phyloP scores from a whole-genome alignment of 1,284 basidiomycete genomes.

The Boletus sp. region DNA sequence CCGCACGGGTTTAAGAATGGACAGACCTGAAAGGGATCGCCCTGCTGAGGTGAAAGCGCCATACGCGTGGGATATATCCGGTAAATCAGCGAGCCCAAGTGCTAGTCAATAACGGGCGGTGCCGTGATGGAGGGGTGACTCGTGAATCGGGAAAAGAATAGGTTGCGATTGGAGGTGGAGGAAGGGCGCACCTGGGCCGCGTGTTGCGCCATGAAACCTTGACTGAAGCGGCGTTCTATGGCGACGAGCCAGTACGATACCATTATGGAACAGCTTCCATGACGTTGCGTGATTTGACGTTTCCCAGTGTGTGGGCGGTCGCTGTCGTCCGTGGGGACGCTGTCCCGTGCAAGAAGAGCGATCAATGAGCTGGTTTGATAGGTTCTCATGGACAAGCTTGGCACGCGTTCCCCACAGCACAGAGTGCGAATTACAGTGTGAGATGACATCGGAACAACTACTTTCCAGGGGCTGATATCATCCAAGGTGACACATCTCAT shows the following conservation, averaged over 20 bases:
- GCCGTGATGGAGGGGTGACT: constrained; percentile 25
- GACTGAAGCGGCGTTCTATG: constrained; percentile 36
- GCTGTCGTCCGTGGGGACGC: constrained; percentile 27
- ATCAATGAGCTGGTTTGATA: no score
- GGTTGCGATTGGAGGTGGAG: constrained; percentile 28
- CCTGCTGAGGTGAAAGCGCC: constrained; percentile 19
- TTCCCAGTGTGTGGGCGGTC: constrained; percentile 24
- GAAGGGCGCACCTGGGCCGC: constrained; percentile 37
- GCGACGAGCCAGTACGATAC: constrained; percentile 32
- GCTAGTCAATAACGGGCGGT: constrained; percentile 25
- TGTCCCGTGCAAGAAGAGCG: constrained; percentile 1
- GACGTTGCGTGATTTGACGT: constrained; percentile 31
- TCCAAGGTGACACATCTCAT: constrained; percentile 20
- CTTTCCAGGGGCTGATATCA: constrained; percentile 13
- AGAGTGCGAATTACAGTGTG: constrained; percentile 15
- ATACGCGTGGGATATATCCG: constrained; percentile 34
- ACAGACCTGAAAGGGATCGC: constrained; percentile 30
- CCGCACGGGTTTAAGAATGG: constrained; percentile 30
- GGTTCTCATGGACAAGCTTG: constrained; percentile 26
- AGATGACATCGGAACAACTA: constrained; percentile 24
- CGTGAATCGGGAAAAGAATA: constrained; percentile 28
- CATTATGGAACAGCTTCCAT: constrained; percentile 36
- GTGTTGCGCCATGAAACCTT: constrained; percentile 42
- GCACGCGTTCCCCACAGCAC: constrained; percentile 21
- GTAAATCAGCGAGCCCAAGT: constrained; percentile 35